Conservation (phyloP, 352 stramenopile genomes). For the Pythium folliculosum region DNA sequence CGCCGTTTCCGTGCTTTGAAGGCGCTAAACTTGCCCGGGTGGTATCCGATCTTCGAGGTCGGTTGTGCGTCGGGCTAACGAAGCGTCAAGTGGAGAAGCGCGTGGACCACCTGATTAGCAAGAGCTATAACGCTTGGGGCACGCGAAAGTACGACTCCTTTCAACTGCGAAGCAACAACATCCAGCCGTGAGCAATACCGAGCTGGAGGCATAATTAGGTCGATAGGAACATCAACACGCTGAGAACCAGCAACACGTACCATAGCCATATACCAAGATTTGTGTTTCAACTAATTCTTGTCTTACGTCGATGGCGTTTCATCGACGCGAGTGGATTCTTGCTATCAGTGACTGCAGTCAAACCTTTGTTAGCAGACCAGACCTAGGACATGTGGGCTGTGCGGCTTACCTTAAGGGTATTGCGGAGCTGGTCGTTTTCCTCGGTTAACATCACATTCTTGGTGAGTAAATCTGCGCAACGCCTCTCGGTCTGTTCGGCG, state of each 20-base stretch:
- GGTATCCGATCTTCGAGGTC: slow-evolving; percentile 61
- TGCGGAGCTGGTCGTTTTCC: slow-evolving; percentile 54
- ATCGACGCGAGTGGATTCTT: slow-evolving; percentile 22
- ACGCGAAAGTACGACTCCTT: slow-evolving; percentile 91
- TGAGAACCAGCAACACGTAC: slow-evolving; percentile 16
- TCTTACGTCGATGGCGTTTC: not conserved
- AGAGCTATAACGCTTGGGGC: slow-evolving; percentile 89
- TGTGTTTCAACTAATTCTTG: slow-evolving; percentile 9
- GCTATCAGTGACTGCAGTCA: slow-evolving; percentile 17
- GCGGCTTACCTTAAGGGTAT: slow-evolving; percentile 36
- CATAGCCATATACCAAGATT: slow-evolving; percentile 18
- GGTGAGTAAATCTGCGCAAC: slow-evolving; percentile 61
- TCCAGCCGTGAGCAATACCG: slow-evolving; percentile 50
- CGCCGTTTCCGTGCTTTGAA: slow-evolving; percentile 95
- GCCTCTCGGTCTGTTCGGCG: slow-evolving; percentile 56
- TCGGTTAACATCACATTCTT: slow-evolving; percentile 76
- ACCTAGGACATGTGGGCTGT: not conserved
- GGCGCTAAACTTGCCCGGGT: slow-evolving; percentile 56
- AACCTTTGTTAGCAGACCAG: not conserved
- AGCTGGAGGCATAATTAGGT: slow-evolving; percentile 5
- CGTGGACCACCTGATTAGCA: slow-evolving; percentile 81
- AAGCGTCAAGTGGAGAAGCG: slow-evolving; percentile 64
- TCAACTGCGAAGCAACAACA: slow-evolving; percentile 90
- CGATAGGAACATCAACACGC: slow-evolving; percentile 6
- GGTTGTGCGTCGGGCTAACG: slow-evolving; percentile 72